A percentile compares a stretch with the other conserved stretches of the same genome.
Conservation (phyloP, 345 rosid genomes). For the Toxicodendron radicans region DNA sequence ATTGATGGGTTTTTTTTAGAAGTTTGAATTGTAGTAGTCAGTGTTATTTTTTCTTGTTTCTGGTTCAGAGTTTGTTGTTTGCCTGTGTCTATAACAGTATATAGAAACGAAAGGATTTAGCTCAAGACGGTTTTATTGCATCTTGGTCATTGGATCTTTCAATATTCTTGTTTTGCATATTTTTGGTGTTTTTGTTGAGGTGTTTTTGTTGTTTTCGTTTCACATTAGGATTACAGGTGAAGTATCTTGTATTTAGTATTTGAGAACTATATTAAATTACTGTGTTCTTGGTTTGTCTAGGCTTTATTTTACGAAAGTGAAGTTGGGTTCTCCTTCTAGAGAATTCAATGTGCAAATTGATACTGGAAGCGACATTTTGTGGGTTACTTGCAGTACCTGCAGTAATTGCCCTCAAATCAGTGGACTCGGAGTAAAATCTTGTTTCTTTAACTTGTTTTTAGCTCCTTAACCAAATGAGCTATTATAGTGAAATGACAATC, state of each 20-base stretch:
- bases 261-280: neutral
- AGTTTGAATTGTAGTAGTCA: neutral
- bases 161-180: slow-evolving; percentile 23
- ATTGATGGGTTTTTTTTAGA: neutral
- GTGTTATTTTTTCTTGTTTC: neutral
- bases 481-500: slow-evolving; percentile 10
- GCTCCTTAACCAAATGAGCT: neutral
- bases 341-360: slow-evolving; percentile 98
- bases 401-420: slow-evolving; percentile 77
- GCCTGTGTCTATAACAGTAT: neutral
- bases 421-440: slow-evolving; percentile 76
- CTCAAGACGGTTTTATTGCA: neutral
- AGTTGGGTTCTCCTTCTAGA: slow-evolving; percentile 90
- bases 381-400: slow-evolving; percentile 90
- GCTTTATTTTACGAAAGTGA: slow-evolving; percentile 94
- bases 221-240: neutral
- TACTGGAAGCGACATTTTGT: slow-evolving; percentile 92
- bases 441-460: slow-evolving; percentile 21
- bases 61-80: neutral
- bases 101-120: neutral
- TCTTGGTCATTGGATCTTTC: neutral
- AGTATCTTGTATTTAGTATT: neutral
- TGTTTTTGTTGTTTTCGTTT: slow-evolving; percentile 4
- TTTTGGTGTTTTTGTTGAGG: slow-evolving; percentile 17
- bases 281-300: slow-evolving; percentile 42